Percentiles rank a stretch among this genome's conserved stretches.
Conservation (phyloP, 2,329 filamentous ascomycete species). For the Ilyonectria destructans region DNA sequence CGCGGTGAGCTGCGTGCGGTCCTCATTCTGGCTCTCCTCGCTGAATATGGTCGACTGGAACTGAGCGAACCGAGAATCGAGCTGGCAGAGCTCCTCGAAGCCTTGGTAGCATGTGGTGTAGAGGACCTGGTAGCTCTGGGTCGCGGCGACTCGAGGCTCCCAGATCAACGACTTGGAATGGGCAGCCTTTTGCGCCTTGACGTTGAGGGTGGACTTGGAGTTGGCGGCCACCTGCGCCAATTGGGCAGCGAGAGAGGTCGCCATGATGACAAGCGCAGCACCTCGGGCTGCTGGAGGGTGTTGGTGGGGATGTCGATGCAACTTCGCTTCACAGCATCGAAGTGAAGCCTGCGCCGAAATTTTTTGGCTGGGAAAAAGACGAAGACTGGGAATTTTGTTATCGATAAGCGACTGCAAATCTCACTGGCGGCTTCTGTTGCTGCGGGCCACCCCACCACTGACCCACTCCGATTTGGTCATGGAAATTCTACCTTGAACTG, state of each 20-base stretch:
- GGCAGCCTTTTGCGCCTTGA: slow-evolving; percentile 92
- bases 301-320: slow-evolving; percentile 42
- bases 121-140: slow-evolving; percentile 91
- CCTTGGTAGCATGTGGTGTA: slow-evolving; percentile 91
- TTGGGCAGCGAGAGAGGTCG: slow-evolving; percentile 92
- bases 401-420: slow-evolving; percentile 49
- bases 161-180: slow-evolving; percentile 97
- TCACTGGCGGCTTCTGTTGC: slow-evolving; percentile 15
- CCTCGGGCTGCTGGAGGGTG: slow-evolving; percentile 46
- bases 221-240: slow-evolving; percentile 92
- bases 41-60: slow-evolving; percentile 90
- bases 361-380: slow-evolving; percentile 49
- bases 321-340: slow-evolving; percentile 39
- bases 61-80: slow-evolving; percentile 84
- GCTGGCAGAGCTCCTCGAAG: slow-evolving; percentile 90
- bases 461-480: slow-evolving; percentile 21
- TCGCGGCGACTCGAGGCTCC: slow-evolving; percentile 86
- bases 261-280: slow-evolving; percentile 69
- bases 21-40: slow-evolving; percentile 91
- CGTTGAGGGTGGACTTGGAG: slow-evolving; percentile 91
- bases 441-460: slow-evolving; percentile 33
- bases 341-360: slow-evolving; percentile 50
- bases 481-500: neutral
- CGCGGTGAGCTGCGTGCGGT: slow-evolving; percentile 87
- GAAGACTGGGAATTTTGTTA: slow-evolving; percentile 47